Evolutionary conservation across 73 alveolate species (phyloP).

Genomic region (Stentor roeselii): DNA sequence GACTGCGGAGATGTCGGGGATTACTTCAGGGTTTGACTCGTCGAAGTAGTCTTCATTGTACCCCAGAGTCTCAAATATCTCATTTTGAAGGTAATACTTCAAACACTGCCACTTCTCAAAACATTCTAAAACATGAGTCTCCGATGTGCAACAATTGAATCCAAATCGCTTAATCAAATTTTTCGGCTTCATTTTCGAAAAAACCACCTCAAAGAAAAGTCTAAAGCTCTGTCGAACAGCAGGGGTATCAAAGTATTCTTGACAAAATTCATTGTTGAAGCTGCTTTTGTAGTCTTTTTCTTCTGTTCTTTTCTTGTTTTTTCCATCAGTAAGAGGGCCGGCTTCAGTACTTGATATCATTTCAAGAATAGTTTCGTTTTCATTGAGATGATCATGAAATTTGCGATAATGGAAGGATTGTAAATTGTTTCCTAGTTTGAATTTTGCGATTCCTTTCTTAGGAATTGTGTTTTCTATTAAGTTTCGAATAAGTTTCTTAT

Average conservation of each 20-base stretch:
- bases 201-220: neutral
- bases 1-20: neutral
- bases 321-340: slow-evolving; percentile 7
- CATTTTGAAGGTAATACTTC: slow-evolving; percentile 3
- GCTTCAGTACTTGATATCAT: neutral
- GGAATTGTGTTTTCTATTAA: neutral
- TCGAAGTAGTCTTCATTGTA: neutral
- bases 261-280: slow-evolving; percentile 16
- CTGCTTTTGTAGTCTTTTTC: neutral
- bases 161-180: neutral
- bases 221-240: neutral
- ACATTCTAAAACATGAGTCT: slow-evolving; percentile 1
- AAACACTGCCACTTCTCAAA: neutral
- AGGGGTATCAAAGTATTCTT: neutral
- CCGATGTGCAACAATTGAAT: neutral
- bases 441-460: neutral
- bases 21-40: neutral
- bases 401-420: neutral
- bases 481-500: neutral
- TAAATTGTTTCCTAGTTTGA: neutral
- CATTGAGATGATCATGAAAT: neutral
- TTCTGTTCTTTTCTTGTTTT: neutral
- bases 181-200: neutral
- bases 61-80: neutral
- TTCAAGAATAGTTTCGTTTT: neutral